phyloP scores from a whole-genome alignment of 2,329 filamentous ascomycete species.

The Venturia aucupariae region DNA sequence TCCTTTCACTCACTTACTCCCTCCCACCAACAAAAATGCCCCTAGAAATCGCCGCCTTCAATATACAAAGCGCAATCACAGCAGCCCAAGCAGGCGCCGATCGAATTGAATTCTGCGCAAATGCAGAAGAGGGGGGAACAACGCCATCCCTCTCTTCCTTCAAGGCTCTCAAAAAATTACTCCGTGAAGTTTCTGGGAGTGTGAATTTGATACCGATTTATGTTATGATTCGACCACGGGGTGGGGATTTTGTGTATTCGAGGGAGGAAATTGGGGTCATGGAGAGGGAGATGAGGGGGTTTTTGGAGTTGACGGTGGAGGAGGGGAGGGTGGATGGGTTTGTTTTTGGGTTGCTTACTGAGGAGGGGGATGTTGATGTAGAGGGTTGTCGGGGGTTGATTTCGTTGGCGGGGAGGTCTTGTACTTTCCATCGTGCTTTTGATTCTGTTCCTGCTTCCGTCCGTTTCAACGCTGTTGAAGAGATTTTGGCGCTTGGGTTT shows the following conservation, averaged over 20 bases:
- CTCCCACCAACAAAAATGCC: no score
- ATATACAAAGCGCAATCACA: neutral
- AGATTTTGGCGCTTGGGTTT: slow-evolving; percentile 38
- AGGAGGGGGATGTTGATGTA: neutral
- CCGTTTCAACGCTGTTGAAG: no score
- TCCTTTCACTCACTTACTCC: no score
- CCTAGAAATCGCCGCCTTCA: slow-evolving; percentile 12
- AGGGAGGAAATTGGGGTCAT: slow-evolving; percentile 27
- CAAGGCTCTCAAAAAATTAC: neutral
- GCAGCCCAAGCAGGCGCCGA: slow-evolving; percentile 5
- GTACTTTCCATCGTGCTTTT: slow-evolving; percentile 12
- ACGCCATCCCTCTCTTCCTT: neutral
- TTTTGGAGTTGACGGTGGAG: neutral
- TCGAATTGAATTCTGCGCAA: slow-evolving; percentile 8
- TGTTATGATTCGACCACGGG: slow-evolving; percentile 45
- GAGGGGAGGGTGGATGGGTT: slow-evolving; percentile 2
- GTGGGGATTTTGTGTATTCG: slow-evolving; percentile 37
- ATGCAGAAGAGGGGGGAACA: neutral
- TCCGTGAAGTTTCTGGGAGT: neutral
- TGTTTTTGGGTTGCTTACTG: slow-evolving; percentile 8
- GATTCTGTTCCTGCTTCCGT: no score
- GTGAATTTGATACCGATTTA: slow-evolving; percentile 33
- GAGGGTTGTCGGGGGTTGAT: neutral
- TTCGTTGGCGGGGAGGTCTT: neutral
- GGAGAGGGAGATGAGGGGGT: neutral